Conservation (phyloP, 148 eudicot species). For the Vaccinium vitisidaea region DNA sequence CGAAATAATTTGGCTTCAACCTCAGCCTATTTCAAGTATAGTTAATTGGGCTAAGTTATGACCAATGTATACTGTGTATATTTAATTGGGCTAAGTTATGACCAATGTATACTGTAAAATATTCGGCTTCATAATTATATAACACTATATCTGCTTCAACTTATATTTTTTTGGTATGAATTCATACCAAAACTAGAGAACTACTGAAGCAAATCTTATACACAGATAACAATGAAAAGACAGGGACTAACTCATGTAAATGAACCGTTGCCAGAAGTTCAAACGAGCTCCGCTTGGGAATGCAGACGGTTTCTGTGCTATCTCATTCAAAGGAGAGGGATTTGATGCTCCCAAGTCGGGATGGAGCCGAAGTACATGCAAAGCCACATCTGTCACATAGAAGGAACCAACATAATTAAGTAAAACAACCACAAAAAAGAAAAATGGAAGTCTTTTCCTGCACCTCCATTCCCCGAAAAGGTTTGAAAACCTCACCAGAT, state of each 20-base stretch:
- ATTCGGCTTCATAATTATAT: too few relatives aligned
- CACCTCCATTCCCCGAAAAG: not conserved
- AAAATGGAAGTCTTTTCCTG: not conserved
- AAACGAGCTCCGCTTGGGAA: slow-evolving; percentile 11
- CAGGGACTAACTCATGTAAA: slow-evolving; percentile 15
- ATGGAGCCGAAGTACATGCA: slow-evolving; percentile 16
- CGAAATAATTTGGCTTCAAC: too few relatives aligned
- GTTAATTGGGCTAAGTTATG: too few relatives aligned
- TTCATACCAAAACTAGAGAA: not conserved
- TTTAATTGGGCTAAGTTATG: too few relatives aligned
- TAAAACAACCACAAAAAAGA: not conserved
- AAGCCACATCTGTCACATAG: slow-evolving; percentile 21
- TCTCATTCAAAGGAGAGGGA: slow-evolving; percentile 5
- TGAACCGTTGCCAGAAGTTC: slow-evolving; percentile 16
- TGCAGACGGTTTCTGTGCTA: slow-evolving; percentile 22
- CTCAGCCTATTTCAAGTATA: too few relatives aligned
- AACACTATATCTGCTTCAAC: not conserved
- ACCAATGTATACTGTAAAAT: too few relatives aligned
- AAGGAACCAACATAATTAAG: not conserved
- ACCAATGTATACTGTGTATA: too few relatives aligned
- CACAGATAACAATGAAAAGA: not conserved
- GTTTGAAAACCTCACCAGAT: not conserved
- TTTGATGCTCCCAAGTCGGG: slow-evolving; percentile 17
- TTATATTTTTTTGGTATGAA: too few relatives aligned
- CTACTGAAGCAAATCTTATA: not conserved